Evolutionary conservation across 2,329 filamentous ascomycete species (phyloP).

Genomic region (Diaporthe citri): DNA sequence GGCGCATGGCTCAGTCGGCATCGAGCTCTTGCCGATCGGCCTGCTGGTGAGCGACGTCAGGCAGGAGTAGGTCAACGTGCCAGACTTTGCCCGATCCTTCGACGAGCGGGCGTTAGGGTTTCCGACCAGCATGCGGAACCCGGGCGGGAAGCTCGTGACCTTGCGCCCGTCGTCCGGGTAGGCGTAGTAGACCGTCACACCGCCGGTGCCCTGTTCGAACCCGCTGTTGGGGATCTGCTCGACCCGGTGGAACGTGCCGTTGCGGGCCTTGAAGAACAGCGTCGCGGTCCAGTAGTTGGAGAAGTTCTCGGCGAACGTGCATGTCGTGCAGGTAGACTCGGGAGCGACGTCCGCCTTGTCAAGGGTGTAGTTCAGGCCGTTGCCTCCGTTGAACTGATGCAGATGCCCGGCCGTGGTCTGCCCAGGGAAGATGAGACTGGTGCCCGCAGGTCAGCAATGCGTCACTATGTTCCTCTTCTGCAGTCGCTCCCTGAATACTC

Average conservation of each 20-base stretch:
- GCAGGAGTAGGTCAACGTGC: slow-evolving; percentile 59
- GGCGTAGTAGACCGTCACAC: slow-evolving; percentile 49
- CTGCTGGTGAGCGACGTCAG: slow-evolving; percentile 52
- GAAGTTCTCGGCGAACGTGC: slow-evolving; percentile 31
- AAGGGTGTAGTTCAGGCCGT: slow-evolving; percentile 21
- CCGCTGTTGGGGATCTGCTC: slow-evolving; percentile 49
- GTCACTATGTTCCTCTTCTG: background rate
- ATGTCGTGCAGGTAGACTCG: slow-evolving; percentile 39
- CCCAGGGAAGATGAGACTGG: slow-evolving; percentile 12
- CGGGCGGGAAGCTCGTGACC: slow-evolving; percentile 58
- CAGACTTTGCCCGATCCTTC: slow-evolving; percentile 51
- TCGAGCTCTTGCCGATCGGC: slow-evolving; percentile 53
- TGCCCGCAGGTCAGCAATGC: background rate
- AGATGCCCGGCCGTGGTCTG: slow-evolving; percentile 21
- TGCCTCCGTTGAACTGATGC: slow-evolving; percentile 30
- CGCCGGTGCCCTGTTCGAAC: slow-evolving; percentile 10
- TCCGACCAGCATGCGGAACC: slow-evolving; percentile 61
- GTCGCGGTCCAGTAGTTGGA: slow-evolving; percentile 36
- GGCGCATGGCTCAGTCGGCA: slow-evolving; percentile 52
- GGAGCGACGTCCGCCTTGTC: slow-evolving; percentile 13
- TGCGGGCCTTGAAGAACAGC: slow-evolving; percentile 38
- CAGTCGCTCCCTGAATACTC: background rate
- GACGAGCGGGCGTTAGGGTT: slow-evolving; percentile 32
- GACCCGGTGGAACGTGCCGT: slow-evolving; percentile 45
- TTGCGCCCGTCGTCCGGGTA: slow-evolving; percentile 43